phyloP scores from a whole-genome alignment of 1,284 basidiomycete genomes.

The Fomitiporia mediterranea region DNA sequence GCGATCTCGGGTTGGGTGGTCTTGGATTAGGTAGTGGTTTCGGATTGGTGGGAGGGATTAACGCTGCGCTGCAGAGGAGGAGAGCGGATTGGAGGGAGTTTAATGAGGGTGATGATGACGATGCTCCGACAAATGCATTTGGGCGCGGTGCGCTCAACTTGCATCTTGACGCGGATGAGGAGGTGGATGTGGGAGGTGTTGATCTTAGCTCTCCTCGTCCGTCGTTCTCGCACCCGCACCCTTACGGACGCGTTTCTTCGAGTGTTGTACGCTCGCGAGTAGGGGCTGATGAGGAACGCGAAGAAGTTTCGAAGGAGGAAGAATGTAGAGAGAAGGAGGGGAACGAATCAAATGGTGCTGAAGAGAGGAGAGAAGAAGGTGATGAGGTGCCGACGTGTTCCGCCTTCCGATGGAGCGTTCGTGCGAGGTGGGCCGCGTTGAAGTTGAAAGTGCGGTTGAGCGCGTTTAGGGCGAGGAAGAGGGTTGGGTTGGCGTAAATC shows the following conservation, averaged over 20 bases:
- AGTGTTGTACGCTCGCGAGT: too few relatives aligned
- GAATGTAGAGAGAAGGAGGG: background rate
- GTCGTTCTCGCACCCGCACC: background rate
- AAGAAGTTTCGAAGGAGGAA: background rate
- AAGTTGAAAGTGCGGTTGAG: conserved; percentile 14
- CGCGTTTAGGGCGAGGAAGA: conserved; percentile 14
- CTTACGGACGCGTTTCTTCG: background rate
- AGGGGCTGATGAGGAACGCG: too few relatives aligned
- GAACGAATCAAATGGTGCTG: background rate
- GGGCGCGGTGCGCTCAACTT: background rate
- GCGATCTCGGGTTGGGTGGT: background rate
- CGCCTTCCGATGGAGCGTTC: conserved; percentile 3
- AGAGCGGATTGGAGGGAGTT: conserved; percentile 12
- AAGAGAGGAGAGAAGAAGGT: background rate
- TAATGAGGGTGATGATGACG: conserved; percentile 5
- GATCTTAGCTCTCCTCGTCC: background rate
- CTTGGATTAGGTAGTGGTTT: background rate
- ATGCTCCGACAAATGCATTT: too few relatives aligned
- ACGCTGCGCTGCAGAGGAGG: background rate
- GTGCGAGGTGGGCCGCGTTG: conserved; percentile 14
- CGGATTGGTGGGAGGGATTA: background rate
- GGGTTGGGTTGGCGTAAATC: conserved; percentile 13
- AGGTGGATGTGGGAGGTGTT: background rate
- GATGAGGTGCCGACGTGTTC: background rate
- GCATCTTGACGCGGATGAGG: background rate